Base-by-base conservation (phyloP, 1,284 basidiomycete species). In the Meira miltonrushii region DNA sequence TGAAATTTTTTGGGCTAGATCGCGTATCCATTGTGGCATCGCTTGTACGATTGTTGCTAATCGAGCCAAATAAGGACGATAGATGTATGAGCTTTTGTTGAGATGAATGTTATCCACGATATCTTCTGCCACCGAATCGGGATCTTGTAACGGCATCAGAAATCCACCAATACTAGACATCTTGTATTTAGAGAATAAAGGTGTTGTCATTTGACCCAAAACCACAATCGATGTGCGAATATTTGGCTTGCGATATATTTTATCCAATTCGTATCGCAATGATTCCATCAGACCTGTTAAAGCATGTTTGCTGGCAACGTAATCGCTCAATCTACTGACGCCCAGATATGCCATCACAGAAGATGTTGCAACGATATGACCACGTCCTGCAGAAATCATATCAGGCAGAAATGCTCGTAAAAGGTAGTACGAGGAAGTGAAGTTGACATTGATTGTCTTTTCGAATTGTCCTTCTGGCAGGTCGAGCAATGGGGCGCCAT, bases 391-490 rank as follows among this genome's bases (percentile, higher is more conserved):
- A 67, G 84, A 84, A 51, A 97, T 83, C 87, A 98, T 89, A 40
- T 83, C 83, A 1, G 94, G 94, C n/a, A 98, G 82, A 82, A 97
- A 95, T 1, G 88, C 88, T 73, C 93, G 92, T 46, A 94, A 79
- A 2, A 86, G 87, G 87, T 89, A 95, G 78, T 90, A 96, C 74
- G 93, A 90, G 1, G 89, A 84, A 0, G 95, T 79, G 1, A 88
- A 86, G 75, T 98, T 97, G 57, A 92, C 88, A 25, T 85, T 85
- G 71, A 97, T 90, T 0, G 92, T 48, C 13, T 55, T 68, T 28
- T 85, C 81, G 41, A 97, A 79, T 71, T 97, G 92, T 47, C 85
- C 83, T 1, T 87, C 83, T 0, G 81, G 82, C 54, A 96, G 82
- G 71, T 93, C 91, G 3, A 92, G 80, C 23, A 97, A 80, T 0